A percentile compares a stretch with the other conserved stretches of the same genome.
These are phyloP conservation scores for Curvularia sp. DNA, from an alignment of 2,329 filamentous ascomycete species.

Conservation along the genomic window DNA sequence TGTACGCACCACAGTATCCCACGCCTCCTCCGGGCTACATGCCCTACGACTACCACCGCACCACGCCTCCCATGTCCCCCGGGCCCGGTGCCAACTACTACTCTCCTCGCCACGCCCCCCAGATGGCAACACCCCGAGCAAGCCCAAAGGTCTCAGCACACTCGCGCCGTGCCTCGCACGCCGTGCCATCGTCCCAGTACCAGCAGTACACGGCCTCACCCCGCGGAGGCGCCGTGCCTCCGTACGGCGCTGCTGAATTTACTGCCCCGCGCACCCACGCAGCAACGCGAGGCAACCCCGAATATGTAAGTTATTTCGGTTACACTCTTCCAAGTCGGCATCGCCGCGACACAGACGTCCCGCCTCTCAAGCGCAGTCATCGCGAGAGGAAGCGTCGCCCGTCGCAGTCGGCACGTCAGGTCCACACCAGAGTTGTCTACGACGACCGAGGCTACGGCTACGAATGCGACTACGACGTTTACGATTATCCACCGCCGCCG, in stretches of 20 bases:
- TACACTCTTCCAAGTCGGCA: slow-evolving; percentile 54
- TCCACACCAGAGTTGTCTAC: slow-evolving; percentile 64
- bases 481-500: slow-evolving; percentile 58
- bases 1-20: slow-evolving; percentile 46
- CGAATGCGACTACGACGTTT: slow-evolving; percentile 55
- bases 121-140: slow-evolving; percentile 57
- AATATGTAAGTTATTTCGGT: slow-evolving; percentile 70
- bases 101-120: slow-evolving; percentile 60
- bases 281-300: slow-evolving; percentile 63
- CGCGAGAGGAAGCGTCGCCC: slow-evolving; percentile 58
- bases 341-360: slow-evolving; percentile 49
- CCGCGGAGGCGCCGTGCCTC: slow-evolving; percentile 50
- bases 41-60: slow-evolving; percentile 47
- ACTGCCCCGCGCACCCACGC: slow-evolving; percentile 49
- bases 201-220: slow-evolving; percentile 46
- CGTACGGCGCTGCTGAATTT: slow-evolving; percentile 53
- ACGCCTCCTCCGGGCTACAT: slow-evolving; percentile 49
- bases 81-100: slow-evolving; percentile 58
- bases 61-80: slow-evolving; percentile 56
- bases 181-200: slow-evolving; percentile 54
- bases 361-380: slow-evolving; percentile 51
- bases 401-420: slow-evolving; percentile 61
- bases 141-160: slow-evolving; percentile 59
- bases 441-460: slow-evolving; percentile 60
- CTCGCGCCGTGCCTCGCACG: slow-evolving; percentile 64